A percentile compares a stretch with the other conserved stretches of the same genome.
Evolutionary conservation across 2,329 filamentous ascomycete species (phyloP).

Genomic region (Tetracladium maxilliforme): DNA sequence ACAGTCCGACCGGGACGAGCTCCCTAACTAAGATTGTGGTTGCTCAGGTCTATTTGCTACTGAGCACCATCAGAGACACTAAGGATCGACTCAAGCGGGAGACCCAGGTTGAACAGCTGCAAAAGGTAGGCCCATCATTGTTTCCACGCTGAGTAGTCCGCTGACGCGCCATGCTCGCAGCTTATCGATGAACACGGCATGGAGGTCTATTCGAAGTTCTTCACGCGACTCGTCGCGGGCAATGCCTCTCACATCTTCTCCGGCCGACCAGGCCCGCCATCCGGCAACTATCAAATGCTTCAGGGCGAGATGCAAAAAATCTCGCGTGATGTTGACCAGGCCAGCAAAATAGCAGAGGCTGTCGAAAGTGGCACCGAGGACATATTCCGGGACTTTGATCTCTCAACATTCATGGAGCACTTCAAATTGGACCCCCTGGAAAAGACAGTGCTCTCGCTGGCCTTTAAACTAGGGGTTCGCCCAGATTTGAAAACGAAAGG

Average conservation of each 20-base stretch:
- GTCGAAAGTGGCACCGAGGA: constrained; percentile 86
- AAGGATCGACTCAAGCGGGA: constrained; percentile 88
- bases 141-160: constrained; percentile 3
- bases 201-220: constrained; percentile 96
- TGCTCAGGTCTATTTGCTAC: constrained; percentile 84
- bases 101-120: constrained; percentile 77
- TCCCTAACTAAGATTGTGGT: constrained; percentile 86
- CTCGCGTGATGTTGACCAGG: constrained; percentile 64
- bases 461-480: constrained; percentile 73
- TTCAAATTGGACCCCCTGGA: constrained; percentile 84
- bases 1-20: constrained; percentile 29
- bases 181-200: constrained; percentile 96
- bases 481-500: constrained; percentile 81
- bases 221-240: constrained; percentile 78
- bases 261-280: constrained; percentile 57
- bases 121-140: constrained; percentile 48
- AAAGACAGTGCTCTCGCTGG: constrained; percentile 75
- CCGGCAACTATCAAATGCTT: constrained; percentile 73
- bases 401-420: constrained; percentile 90
- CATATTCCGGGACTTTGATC: constrained; percentile 87
- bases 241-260: constrained; percentile 90
- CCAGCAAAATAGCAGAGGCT: constrained; percentile 81
- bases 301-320: constrained; percentile 78
- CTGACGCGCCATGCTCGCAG: constrained; percentile 25
- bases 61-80: constrained; percentile 91